Base-by-base conservation (phyloP, 129 eudicot species). In the Tagetes erecta region DNA sequence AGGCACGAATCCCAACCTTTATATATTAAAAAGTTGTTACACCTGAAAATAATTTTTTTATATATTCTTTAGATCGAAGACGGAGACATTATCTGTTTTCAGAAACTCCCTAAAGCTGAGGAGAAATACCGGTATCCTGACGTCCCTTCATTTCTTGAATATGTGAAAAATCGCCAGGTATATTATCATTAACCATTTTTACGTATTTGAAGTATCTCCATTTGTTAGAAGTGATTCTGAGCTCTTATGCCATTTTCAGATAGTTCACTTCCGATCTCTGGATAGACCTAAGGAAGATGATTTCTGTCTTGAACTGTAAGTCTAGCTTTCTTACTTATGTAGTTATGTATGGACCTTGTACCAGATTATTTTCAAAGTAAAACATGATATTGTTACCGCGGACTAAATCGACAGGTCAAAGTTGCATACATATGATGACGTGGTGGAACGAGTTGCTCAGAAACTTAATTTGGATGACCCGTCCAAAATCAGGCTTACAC, bases 261-360 rank as follows among this genome's bases (percentile, higher is more conserved):
- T 94, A 47, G 95, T 94, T 65, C 97, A 83, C 76, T 93, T 93
- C 71, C 92, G 96, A 34, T 70, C 90, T 42, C 71, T 90, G 75
- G 98, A 93, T 75, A 86, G 71, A 70, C 98, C 98, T 1, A 93
- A 93, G 86, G 98, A 90, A 68, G 97, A 93, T 77, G 97, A 87
- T 83, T 93, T 93, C 72, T 83, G 80, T 68, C 96, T 90, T 6
- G 98, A 93, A 76, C 72, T 93, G 98, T 93, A 76, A 84, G 97
- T 82, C 40, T 44, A 7, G 3, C 71, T 45, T 40, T 39, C 31
- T 62, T 14, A 64, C 12, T 44, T 62, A 13, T 49, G n/a, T 14
- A 64, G 12, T 44, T 62, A 13, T 49, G n/a, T 34, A 44, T 63
- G 44, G 55, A 64, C 64, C 71, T 40, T 70, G 69, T 71, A 34